phyloP scores from a whole-genome alignment of 2,329 filamentous ascomycete species.

The Elsinoe fawcettii region DNA sequence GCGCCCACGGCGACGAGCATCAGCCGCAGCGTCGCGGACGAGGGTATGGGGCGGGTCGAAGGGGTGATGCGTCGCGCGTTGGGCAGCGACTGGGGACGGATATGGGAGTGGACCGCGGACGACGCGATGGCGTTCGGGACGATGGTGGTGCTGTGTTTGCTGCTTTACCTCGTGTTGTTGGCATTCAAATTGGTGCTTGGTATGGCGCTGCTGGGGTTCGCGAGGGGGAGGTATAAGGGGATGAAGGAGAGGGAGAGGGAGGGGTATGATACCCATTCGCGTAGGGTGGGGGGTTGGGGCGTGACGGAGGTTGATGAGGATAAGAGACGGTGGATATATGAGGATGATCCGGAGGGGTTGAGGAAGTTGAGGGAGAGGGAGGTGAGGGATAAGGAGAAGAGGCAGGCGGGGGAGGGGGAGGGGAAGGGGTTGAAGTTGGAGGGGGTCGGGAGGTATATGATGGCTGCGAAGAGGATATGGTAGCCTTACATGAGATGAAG shows the following conservation, averaged over 20 bases:
- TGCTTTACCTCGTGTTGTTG: conserved; percentile 75
- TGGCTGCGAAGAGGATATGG: conserved; percentile 97
- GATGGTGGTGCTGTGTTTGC: conserved; percentile 80
- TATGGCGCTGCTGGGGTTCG: conserved; percentile 74
- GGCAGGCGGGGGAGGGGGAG: conserved; percentile 38
- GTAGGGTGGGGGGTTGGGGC: conserved; percentile 72
- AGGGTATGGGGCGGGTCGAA: conserved; percentile 65
- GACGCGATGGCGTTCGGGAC: conserved; percentile 67
- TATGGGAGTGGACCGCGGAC: conserved; percentile 54
- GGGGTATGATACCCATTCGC: conserved; percentile 58
- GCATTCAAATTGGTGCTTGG: conserved; percentile 70
- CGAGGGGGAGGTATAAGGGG: conserved; percentile 66
- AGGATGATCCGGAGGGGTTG: conserved; percentile 68
- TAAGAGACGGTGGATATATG: conserved; percentile 75
- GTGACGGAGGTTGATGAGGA: conserved; percentile 85
- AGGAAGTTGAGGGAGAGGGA: conserved; percentile 53
- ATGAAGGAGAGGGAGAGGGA: conserved; percentile 63
- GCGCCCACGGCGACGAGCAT: conserved; percentile 55
- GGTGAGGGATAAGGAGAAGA: conserved; percentile 52
- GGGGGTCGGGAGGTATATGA: conserved; percentile 73
- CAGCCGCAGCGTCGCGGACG: conserved; percentile 44
- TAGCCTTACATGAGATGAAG: conserved; percentile 33
- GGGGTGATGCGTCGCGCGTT: conserved; percentile 68
- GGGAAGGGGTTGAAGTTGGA: conserved; percentile 48
- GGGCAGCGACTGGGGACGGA: conserved; percentile 45